Conservation (phyloP, 768 basidiomycete genomes). For the Boletus subcaerulescens region DNA sequence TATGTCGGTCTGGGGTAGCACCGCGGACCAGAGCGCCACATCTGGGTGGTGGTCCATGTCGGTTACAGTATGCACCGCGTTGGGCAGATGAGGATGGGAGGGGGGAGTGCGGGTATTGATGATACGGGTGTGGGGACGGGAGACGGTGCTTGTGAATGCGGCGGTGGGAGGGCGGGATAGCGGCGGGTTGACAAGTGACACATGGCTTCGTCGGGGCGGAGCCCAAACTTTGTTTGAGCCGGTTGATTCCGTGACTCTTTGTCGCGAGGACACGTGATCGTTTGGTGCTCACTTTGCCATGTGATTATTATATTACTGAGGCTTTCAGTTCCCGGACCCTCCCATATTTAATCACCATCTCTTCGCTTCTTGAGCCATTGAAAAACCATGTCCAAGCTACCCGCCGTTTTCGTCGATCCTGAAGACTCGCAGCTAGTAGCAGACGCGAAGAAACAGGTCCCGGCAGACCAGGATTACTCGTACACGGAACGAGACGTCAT, state of each 20-base stretch:
- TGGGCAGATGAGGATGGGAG: background rate
- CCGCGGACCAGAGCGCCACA: constrained; percentile 23
- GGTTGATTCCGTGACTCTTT: too few species aligned
- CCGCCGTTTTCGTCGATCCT: constrained; percentile 60
- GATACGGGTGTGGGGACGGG: too few species aligned
- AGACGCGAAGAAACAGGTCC: constrained; percentile 67
- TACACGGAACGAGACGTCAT: constrained; percentile 92
- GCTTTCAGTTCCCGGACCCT: too few species aligned
- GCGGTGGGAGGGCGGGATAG: too few species aligned
- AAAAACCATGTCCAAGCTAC: constrained; percentile 36
- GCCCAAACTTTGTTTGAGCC: too few species aligned
- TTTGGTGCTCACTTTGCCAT: background rate
- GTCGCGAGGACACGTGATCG: too few species aligned
- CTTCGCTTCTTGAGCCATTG: too few species aligned
- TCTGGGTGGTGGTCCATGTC: background rate
- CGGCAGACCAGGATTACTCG: constrained; percentile 56
- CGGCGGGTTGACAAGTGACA: too few species aligned
- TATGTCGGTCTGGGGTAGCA: constrained; percentile 36
- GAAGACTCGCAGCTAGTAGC: constrained; percentile 82
- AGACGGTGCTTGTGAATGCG: too few species aligned
- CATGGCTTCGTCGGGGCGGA: too few species aligned
- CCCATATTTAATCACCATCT: too few species aligned
- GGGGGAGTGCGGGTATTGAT: constrained; percentile 9
- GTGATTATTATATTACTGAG: background rate
- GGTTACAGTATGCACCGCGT: background rate